phyloP scores from a whole-genome alignment of 306 rosid species.

The Crataegus laevigata region DNA sequence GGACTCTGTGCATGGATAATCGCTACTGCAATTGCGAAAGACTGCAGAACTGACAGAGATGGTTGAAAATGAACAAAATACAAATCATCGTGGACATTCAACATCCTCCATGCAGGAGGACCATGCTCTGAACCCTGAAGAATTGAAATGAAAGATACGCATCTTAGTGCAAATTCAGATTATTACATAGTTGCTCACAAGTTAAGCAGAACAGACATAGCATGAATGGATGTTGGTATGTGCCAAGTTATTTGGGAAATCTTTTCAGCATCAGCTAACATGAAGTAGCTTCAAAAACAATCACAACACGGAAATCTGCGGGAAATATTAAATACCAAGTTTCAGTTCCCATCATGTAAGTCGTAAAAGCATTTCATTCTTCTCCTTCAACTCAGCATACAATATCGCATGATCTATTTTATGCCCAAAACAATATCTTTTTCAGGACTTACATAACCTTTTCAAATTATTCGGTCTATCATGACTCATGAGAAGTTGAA shows the following conservation, averaged over 20 bases:
- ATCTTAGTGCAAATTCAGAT: not conserved
- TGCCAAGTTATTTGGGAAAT: not conserved
- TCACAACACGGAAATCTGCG: not conserved
- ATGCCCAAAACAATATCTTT: not conserved
- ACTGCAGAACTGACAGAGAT: conserved; percentile 62
- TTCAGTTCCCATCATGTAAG: conserved; percentile 2
- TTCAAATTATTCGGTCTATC: not conserved
- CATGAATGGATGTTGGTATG: not conserved
- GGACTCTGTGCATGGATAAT: conserved; percentile 67
- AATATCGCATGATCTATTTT: not conserved
- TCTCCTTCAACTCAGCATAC: not conserved
- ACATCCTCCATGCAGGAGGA: conserved; percentile 66
- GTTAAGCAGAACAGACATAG: not conserved
- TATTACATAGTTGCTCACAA: not conserved
- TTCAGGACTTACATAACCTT: not conserved
- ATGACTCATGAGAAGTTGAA: not conserved
- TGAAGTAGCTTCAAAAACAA: not conserved
- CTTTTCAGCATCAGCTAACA: not conserved
- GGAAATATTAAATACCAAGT: conserved; percentile 10
- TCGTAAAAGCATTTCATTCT: not conserved
- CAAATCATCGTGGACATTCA: conserved; percentile 64
- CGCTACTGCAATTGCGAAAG: conserved; percentile 87
- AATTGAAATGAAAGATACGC: not conserved
- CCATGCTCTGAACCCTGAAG: conserved; percentile 41
- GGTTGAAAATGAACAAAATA: conserved; percentile 64